Evolutionary conservation across 2,329 filamentous ascomycete species (phyloP).

Genomic region (Celoporthe dispersa): DNA sequence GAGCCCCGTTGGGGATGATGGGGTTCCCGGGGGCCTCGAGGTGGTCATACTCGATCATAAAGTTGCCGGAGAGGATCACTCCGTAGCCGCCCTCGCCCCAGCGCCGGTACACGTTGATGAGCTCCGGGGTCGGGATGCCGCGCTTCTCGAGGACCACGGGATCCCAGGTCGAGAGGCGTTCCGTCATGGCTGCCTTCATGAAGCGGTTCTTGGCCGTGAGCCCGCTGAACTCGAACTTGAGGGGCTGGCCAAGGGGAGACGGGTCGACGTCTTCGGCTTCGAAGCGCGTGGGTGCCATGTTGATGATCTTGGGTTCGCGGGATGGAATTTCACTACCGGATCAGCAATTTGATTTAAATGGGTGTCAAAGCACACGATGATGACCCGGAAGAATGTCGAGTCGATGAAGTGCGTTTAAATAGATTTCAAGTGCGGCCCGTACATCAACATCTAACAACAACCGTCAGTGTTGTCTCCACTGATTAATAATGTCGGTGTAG

Average conservation of each 20-base stretch:
- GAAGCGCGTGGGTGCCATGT: slow-evolving; percentile 25
- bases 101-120: slow-evolving; percentile 59
- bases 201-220: slow-evolving; percentile 67
- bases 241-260: slow-evolving; percentile 47
- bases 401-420: not conserved
- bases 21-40: slow-evolving; percentile 60
- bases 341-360: not conserved
- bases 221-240: slow-evolving; percentile 56
- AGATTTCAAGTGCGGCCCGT: no score
- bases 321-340: not conserved
- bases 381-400: not conserved
- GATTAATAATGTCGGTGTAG: not conserved
- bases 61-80: slow-evolving; percentile 65
- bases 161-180: slow-evolving; percentile 66
- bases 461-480: no score
- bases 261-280: slow-evolving; percentile 34
- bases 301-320: not conserved
- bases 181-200: slow-evolving; percentile 70
- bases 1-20: slow-evolving; percentile 59
- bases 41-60: slow-evolving; percentile 66
- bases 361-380: not conserved
- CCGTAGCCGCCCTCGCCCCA: slow-evolving; percentile 65
- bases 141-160: slow-evolving; percentile 55
- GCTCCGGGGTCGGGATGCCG: slow-evolving; percentile 44
- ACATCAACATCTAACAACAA: no score